Evolutionary conservation across 306 rosid genomes (phyloP).

Genomic region (Prosopis cineraria): DNA sequence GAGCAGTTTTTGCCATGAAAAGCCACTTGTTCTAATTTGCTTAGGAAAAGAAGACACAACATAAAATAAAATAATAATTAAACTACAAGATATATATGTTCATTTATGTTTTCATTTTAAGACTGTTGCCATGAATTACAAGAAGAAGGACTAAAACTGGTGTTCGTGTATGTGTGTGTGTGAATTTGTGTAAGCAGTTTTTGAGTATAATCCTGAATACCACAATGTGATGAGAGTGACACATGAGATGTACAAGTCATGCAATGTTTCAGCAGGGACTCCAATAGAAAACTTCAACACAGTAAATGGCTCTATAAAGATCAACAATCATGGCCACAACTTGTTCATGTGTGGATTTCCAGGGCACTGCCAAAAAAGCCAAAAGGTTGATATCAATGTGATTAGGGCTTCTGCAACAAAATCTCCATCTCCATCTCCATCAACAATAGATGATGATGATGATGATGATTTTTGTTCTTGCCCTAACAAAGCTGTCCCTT

Average conservation of each 20-base stretch:
- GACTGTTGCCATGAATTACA: neutral
- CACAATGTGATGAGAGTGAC: constrained; percentile 88
- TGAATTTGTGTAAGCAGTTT: constrained; percentile 43
- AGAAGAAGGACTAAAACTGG: neutral
- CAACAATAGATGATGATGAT: neutral
- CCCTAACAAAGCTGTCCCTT: constrained; percentile 47
- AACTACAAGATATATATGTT: neutral
- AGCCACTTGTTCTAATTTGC: too few relatives aligned
- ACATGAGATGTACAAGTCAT: constrained; percentile 79
- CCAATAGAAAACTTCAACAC: constrained; percentile 68
- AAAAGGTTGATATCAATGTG: constrained; percentile 76
- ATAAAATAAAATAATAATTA: too few relatives aligned
- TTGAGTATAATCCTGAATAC: constrained; percentile 64
- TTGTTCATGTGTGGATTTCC: constrained; percentile 88
- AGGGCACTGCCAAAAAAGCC: constrained; percentile 89
- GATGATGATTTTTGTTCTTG: too few relatives aligned
- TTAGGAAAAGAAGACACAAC: too few relatives aligned
- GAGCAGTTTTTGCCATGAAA: too few relatives aligned
- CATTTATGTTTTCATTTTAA: too few relatives aligned
- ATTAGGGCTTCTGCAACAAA: constrained; percentile 19
- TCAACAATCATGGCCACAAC: constrained; percentile 69
- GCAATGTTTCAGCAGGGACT: constrained; percentile 55
- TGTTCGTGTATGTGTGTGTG: neutral
- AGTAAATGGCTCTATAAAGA: constrained; percentile 71
- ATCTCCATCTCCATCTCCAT: constrained; percentile 29